Conservation (phyloP, 106 monocot genomes). For the Narthecium ossifragum region DNA sequence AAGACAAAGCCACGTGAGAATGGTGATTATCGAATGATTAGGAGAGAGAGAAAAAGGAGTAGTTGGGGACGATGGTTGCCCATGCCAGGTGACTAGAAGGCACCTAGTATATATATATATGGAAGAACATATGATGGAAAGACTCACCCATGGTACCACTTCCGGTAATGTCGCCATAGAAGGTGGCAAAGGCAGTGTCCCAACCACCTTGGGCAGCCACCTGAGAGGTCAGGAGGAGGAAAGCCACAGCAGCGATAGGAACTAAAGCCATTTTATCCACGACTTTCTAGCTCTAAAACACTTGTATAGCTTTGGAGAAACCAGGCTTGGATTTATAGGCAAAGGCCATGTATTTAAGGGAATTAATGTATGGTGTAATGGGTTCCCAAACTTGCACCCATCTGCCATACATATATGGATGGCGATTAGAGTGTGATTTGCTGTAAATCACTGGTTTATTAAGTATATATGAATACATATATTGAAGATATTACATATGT, state of each 20-base stretch:
- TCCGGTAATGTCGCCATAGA: constrained; percentile 31
- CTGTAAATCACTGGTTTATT: no score
- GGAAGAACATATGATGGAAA: not conserved
- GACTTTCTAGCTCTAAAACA: no score
- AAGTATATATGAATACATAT: no score
- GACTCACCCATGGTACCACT: constrained; percentile 23
- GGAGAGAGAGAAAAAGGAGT: not conserved
- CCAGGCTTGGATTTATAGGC: no score
- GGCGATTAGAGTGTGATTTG: no score
- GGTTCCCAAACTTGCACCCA: no score
- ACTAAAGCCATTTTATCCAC: not conserved
- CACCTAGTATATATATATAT: not conserved
- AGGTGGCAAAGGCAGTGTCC: constrained; percentile 25
- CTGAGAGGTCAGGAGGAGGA: not conserved
- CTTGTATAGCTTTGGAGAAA: no score
- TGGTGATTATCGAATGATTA: not conserved
- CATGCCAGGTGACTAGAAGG: not conserved
- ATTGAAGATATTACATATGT: no score
- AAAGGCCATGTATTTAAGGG: no score
- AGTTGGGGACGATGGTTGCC: not conserved
- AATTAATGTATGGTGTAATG: no score
- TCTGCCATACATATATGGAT: no score
- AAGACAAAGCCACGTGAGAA: not conserved
- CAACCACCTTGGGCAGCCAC: constrained; percentile 11
- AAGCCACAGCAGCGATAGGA: not conserved